Percentiles rank a stretch among this genome's conserved stretches.
These are phyloP conservation scores for Colletotrichum neosansevieriae DNA, from an alignment of 2,329 filamentous ascomycete genomes.

Conservation along the genomic window DNA sequence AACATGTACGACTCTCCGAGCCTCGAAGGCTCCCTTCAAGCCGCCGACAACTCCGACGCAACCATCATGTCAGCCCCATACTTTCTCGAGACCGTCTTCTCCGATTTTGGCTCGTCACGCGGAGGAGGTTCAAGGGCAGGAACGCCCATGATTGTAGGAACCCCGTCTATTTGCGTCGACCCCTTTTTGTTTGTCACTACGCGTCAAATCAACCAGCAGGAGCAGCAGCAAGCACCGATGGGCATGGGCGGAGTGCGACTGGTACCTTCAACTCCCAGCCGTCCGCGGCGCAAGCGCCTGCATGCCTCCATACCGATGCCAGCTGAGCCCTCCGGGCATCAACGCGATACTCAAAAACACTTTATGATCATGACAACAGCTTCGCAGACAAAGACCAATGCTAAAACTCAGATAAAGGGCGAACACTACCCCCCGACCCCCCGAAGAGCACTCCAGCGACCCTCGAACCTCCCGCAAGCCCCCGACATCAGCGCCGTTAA, in stretches of 20 bases:
- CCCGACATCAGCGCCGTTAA: conserved; percentile 81
- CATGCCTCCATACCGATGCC: conserved; percentile 9
- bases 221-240: conserved; percentile 45
- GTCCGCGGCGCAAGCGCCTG: neutral
- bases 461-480: conserved; percentile 77
- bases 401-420: conserved; percentile 64
- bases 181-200: conserved; percentile 20
- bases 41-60: conserved; percentile 85
- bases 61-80: conserved; percentile 78
- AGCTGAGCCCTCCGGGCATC: neutral
- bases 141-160: conserved; percentile 77
- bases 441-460: conserved; percentile 74
- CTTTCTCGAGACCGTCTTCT: conserved; percentile 84
- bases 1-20: conserved; percentile 73
- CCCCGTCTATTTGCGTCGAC: conserved; percentile 45
- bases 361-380: conserved; percentile 48
- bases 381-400: conserved; percentile 54
- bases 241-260: conserved; percentile 61
- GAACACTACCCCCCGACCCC: conserved; percentile 65
- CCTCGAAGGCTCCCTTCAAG: conserved; percentile 79
- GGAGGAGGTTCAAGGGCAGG: conserved; percentile 73
- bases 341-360: conserved; percentile 36
- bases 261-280: conserved; percentile 47
- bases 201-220: conserved; percentile 39
- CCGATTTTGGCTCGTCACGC: conserved; percentile 71